Evolutionary conservation across 2,329 filamentous ascomycete species (phyloP).

Genomic region (Moelleriella libera): DNA sequence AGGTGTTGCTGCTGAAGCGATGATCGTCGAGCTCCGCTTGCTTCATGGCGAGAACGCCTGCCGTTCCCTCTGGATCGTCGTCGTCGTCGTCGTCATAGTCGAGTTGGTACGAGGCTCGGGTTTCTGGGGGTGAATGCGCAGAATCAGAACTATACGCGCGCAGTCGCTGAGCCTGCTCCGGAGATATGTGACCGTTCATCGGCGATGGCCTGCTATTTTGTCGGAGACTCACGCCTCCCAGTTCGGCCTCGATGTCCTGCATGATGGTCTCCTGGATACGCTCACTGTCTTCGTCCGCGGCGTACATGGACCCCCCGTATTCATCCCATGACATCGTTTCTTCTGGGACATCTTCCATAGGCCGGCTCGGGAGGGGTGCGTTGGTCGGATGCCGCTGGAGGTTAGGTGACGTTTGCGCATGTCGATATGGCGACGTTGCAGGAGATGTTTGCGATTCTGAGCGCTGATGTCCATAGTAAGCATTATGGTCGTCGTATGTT

Average conservation of each 20-base stretch:
- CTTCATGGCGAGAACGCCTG: slow-evolving; percentile 70
- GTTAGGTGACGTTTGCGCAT: slow-evolving; percentile 27
- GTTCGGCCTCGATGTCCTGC: slow-evolving; percentile 41
- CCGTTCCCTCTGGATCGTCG: slow-evolving; percentile 76
- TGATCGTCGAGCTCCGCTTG: slow-evolving; percentile 71
- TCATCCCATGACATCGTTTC: slow-evolving; percentile 26
- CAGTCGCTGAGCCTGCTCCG: slow-evolving; percentile 30
- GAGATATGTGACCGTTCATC: slow-evolving; percentile 30
- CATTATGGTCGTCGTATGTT: slow-evolving; percentile 32
- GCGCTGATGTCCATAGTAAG: slow-evolving; percentile 28
- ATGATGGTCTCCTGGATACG: slow-evolving; percentile 38
- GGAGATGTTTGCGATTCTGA: slow-evolving; percentile 37
- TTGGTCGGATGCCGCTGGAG: slow-evolving; percentile 44
- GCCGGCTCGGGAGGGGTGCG: slow-evolving; percentile 42
- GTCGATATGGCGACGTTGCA: slow-evolving; percentile 26
- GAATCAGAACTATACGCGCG: slow-evolving; percentile 35
- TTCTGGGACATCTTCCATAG: slow-evolving; percentile 28
- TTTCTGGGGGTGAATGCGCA: slow-evolving; percentile 23
- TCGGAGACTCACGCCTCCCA: slow-evolving; percentile 20
- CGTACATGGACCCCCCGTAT: slow-evolving; percentile 14
- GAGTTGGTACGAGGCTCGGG: slow-evolving; percentile 6
- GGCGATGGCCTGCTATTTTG: slow-evolving; percentile 24
- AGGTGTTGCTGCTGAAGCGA: slow-evolving; percentile 20
- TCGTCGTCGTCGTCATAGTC: slow-evolving; percentile 40
- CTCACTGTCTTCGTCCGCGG: slow-evolving; percentile 19